Conservation (phyloP, 2,329 filamentous ascomycete genomes). For the Paraconiothyrium brasiliense region DNA sequence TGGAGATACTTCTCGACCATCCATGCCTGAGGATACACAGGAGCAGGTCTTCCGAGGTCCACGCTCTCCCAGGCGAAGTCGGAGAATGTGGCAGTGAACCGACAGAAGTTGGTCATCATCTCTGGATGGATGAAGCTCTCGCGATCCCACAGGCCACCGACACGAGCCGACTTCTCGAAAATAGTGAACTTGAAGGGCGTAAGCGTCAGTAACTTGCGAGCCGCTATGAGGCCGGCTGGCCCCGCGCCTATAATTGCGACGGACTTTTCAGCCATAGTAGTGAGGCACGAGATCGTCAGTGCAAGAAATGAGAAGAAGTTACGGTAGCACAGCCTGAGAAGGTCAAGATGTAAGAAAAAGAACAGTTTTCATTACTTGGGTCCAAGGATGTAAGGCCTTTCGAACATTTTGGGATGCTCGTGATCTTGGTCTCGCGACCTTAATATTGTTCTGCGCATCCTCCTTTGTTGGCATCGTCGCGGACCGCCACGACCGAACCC, state of each 20-base stretch:
- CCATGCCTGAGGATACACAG: slow-evolving; percentile 76
- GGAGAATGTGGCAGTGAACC: slow-evolving; percentile 69
- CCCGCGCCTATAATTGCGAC: slow-evolving; percentile 52
- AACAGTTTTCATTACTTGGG: not conserved
- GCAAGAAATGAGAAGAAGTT: too few species aligned
- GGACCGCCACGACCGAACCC: not conserved
- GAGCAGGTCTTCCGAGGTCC: slow-evolving; percentile 50
- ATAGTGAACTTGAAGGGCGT: slow-evolving; percentile 71
- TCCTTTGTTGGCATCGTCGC: not conserved
- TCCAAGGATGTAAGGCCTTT: too few species aligned
- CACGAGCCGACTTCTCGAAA: slow-evolving; percentile 69
- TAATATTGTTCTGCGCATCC: slow-evolving; percentile 1
- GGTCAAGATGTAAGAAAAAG: not conserved
- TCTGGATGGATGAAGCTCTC: slow-evolving; percentile 58
- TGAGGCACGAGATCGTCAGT: not conserved
- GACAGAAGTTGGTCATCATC: slow-evolving; percentile 73
- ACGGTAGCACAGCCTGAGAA: not conserved
- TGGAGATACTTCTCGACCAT: slow-evolving; percentile 76
- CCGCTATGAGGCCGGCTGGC: slow-evolving; percentile 49
- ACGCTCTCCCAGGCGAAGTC: slow-evolving; percentile 73
- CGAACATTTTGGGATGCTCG: not conserved
- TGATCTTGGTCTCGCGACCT: not conserved
- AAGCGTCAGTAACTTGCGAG: slow-evolving; percentile 71
- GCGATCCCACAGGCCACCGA: slow-evolving; percentile 76
- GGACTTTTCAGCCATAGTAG: slow-evolving; percentile 20